Percentiles rank a stretch among this genome's conserved stretches.
Conservation (phyloP, 345 rosid species). For the Streptanthus diversifolius region DNA sequence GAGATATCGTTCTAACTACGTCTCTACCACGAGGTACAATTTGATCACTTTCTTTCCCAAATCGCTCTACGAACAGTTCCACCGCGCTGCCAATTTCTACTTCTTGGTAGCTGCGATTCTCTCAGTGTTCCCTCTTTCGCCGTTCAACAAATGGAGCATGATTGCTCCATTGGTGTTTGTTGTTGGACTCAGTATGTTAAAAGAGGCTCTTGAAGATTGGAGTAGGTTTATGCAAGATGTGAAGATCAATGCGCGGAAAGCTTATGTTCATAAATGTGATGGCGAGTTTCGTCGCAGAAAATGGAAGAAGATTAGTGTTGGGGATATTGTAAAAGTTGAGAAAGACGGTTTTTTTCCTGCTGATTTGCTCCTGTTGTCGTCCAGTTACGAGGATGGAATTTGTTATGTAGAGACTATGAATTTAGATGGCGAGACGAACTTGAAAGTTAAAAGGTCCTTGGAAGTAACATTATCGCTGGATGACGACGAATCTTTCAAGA, state of each 20-base stretch:
- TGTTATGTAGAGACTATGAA: constrained; percentile 99
- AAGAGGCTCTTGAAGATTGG: constrained; percentile 97
- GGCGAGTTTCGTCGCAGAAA: constrained; percentile 56
- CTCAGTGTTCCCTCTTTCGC: constrained; percentile 71
- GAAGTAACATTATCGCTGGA: constrained; percentile 66
- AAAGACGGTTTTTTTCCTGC: constrained; percentile 92
- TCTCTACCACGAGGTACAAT: constrained; percentile 88
- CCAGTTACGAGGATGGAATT: constrained; percentile 90
- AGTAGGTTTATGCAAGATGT: constrained; percentile 85
- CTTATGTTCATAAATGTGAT: constrained; percentile 51
- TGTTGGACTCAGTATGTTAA: constrained; percentile 89
- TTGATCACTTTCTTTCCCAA: constrained; percentile 72
- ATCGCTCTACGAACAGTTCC: constrained; percentile 86
- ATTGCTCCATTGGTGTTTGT: constrained; percentile 84
- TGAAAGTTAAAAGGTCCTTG: constrained; percentile 81
- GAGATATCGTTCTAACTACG: constrained; percentile 66
- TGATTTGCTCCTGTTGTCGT: constrained; percentile 78
- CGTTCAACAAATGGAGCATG: constrained; percentile 85
- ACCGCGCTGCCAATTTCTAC: constrained; percentile 92
- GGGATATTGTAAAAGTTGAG: constrained; percentile 81
- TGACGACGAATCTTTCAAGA: constrained; percentile 62
- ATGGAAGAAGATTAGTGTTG: constrained; percentile 80
- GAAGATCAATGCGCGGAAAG: constrained; percentile 74
- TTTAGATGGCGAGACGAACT: constrained; percentile 95
- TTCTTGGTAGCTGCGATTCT: constrained; percentile 79